Percentiles rank a stretch among this genome's conserved stretches.
These are phyloP conservation scores for Phytophthora tubulina DNA, from an alignment of 352 stramenopile species.

Conservation along the genomic window DNA sequence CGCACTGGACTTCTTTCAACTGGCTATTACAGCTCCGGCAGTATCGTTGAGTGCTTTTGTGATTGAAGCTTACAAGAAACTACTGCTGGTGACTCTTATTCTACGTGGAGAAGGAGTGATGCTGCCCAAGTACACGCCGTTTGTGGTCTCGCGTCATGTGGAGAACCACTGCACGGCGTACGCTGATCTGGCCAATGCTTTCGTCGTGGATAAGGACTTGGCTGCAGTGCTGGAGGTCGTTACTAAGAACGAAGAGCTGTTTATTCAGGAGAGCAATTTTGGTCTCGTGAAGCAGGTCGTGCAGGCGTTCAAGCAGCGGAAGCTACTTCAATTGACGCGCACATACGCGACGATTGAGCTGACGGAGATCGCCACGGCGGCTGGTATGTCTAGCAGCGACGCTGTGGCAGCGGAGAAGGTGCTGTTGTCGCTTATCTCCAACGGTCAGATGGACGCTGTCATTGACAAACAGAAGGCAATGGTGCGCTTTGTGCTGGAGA, in stretches of 20 bases:
- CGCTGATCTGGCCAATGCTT: constrained; percentile 63
- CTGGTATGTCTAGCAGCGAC: constrained; percentile 49
- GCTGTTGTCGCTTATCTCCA: constrained; percentile 66
- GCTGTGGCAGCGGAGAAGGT: constrained; percentile 62
- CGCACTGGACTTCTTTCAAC: constrained; percentile 76
- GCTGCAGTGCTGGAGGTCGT: constrained; percentile 43
- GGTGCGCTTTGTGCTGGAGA: constrained; percentile 80
- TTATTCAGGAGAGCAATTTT: constrained; percentile 72
- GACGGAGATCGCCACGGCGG: constrained; percentile 61
- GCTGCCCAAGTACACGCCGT: constrained; percentile 85
- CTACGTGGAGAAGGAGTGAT: constrained; percentile 54
- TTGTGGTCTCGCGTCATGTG: constrained; percentile 77
- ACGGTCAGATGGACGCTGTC: constrained; percentile 66
- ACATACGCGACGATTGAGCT: constrained; percentile 86
- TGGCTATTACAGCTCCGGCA: constrained; percentile 79
- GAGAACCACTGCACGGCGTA: constrained; percentile 76
- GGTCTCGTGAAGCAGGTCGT: constrained; percentile 86
- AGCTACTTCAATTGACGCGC: constrained; percentile 78
- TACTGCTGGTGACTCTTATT: constrained; percentile 77
- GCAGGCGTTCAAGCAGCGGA: constrained; percentile 70
- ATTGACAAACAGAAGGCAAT: constrained; percentile 84
- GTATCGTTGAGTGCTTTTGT: constrained; percentile 80
- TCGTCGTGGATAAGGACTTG: constrained; percentile 55
- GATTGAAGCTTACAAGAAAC: constrained; percentile 88
- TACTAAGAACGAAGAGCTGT: constrained; percentile 53